phyloP scores from a whole-genome alignment of 306 rosid genomes.

The Boehmeria nivea region DNA sequence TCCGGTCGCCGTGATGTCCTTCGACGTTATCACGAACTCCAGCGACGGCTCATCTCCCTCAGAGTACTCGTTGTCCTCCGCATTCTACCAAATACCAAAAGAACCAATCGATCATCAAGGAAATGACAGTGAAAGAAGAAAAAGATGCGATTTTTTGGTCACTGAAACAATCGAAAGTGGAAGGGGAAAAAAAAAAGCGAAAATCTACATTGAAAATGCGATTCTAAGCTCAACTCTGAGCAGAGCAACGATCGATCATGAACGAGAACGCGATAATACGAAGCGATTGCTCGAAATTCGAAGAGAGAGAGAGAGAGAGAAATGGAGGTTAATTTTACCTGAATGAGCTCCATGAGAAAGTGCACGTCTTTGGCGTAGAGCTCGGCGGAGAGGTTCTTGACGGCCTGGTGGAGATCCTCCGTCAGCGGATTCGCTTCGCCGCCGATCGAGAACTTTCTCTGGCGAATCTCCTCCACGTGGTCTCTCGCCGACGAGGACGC shows the following conservation, averaged over 20 bases:
- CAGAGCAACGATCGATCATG: too few species aligned
- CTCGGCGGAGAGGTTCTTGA: slow-evolving; percentile 50
- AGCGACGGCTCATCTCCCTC: slow-evolving; percentile 45
- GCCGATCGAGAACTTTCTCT: slow-evolving; percentile 57
- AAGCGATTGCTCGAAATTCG: too few species aligned
- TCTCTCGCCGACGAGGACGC: slow-evolving; percentile 31
- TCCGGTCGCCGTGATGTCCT: slow-evolving; percentile 61
- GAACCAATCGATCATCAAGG: too few species aligned
- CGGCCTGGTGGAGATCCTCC: slow-evolving; percentile 54
- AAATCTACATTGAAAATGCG: too few species aligned
- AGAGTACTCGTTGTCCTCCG: slow-evolving; percentile 68
- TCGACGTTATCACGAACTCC: slow-evolving; percentile 54
- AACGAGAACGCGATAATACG: too few species aligned
- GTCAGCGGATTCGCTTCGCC: slow-evolving; percentile 31
- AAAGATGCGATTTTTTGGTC: too few species aligned
- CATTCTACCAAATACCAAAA: slow-evolving; percentile 40
- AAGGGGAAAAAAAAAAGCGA: too few species aligned
- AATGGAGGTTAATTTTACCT: too few species aligned
- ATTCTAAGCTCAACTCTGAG: too few species aligned
- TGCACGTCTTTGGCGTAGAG: slow-evolving; percentile 70
- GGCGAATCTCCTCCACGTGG: slow-evolving; percentile 52
- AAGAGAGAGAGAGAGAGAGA: too few species aligned
- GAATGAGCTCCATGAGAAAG: slow-evolving; percentile 78
- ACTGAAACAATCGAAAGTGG: too few species aligned
- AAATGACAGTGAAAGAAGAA: too few species aligned